A percentile compares a stretch with the other conserved stretches of the same genome.
These are phyloP conservation scores for Arthrobotrys pseudoclavata DNA, from an alignment of 2,329 filamentous ascomycete species.

Conservation along the genomic window DNA sequence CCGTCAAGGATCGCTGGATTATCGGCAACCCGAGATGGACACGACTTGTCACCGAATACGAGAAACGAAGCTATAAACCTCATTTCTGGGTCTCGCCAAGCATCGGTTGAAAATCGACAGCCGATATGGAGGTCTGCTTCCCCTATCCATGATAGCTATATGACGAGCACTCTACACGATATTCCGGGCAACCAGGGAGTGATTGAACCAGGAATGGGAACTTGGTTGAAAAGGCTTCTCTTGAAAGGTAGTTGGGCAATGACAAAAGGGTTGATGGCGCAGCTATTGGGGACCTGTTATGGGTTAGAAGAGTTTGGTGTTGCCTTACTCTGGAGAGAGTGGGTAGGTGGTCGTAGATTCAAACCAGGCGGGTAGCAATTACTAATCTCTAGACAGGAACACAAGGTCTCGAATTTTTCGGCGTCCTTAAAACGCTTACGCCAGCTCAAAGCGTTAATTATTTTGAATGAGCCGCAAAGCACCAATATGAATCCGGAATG, in stretches of 20 bases:
- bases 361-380: not conserved
- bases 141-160: not conserved
- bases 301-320: constrained; percentile 49
- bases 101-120: not conserved
- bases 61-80: constrained; percentile 46
- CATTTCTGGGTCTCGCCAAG: constrained; percentile 19
- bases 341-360: constrained; percentile 17
- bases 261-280: constrained; percentile 39
- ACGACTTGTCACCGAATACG: constrained; percentile 48
- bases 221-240: constrained; percentile 48
- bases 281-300: constrained; percentile 40
- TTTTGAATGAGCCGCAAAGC: constrained; percentile 53
- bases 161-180: not conserved
- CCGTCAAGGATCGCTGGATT: not conserved
- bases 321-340: constrained; percentile 47
- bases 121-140: not conserved
- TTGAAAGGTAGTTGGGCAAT: constrained; percentile 54
- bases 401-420: constrained; percentile 34
- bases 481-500: constrained; percentile 59
- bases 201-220: constrained; percentile 36
- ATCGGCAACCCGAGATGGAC: constrained; percentile 32
- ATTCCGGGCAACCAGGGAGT: not conserved
- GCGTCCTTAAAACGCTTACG: constrained; percentile 41
- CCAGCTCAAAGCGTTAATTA: constrained; percentile 33
- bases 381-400: constrained; percentile 22